Evolutionary conservation across 1,284 basidiomycete genomes (phyloP), one percentile per base, ranked within the genome.

Genomic region (Fomitopsis pinicola): DNA sequence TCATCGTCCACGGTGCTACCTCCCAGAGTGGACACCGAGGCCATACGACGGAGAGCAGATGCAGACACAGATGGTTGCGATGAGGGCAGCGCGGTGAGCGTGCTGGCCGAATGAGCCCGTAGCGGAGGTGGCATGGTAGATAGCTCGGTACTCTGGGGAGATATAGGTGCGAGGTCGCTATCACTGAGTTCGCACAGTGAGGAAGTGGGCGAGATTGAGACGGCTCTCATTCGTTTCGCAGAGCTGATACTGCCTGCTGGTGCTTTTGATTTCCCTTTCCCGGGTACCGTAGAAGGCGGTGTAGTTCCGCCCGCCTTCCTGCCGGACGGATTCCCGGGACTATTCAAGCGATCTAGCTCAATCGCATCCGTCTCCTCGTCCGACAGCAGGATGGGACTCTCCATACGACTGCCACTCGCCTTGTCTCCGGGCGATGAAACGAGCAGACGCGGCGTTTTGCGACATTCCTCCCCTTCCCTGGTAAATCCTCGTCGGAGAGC

Each of bases 81-180:
- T 19, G 52, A 54, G 17, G 52, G 19, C 2, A 44, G 48, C 19
- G 57, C 15, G 17, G 46, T 30, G 40, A 56, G 40, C 15, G 28
- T 30, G 28, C 55, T 56, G 22, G 28, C 36, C 26, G 55, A 42
- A 10, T 22, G 55, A 7, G 55, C 17, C 5, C 45, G 42, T 12
- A 5, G 10, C 17, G 33, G 44, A 33, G 57, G 60, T 38, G 45
- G 45, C 14, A 33, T 30, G 17, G 33, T 44, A 6, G 53, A 12
- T 9, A 22, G 26, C 22, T 62, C 60, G 8, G 62, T 58, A n/a
- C 60, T 60, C 10, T 60, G 65, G 1, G 67, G 63, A 10, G 65
- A 64, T 10, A 65, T 57, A 33, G 60, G 40, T 48, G 58, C 36
- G 42, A 59, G 35, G 7, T 33, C 48, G 36, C 46, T 54, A 26